phyloP scores from a whole-genome alignment of 2,329 filamentous ascomycete species.

The Ophiognomonia clavigignenti-juglandacearum region DNA sequence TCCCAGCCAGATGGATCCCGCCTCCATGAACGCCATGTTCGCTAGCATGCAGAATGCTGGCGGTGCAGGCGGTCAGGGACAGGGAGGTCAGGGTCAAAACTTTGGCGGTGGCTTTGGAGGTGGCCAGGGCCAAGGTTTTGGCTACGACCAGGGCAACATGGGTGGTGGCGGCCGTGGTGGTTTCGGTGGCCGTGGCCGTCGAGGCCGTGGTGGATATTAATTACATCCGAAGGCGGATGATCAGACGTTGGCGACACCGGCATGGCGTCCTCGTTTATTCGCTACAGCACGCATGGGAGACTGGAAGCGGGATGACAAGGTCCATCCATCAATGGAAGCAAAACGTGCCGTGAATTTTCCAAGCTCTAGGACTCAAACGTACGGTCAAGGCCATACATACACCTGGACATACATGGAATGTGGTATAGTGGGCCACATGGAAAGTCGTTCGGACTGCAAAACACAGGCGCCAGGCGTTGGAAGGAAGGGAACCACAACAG shows the following conservation, averaged over 20 bases:
- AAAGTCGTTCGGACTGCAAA: too few species aligned
- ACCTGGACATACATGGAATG: too few species aligned
- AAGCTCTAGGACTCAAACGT: too few species aligned
- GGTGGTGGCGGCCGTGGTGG: conserved; percentile 28
- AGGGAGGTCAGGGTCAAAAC: conserved; percentile 46
- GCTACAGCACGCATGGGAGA: too few species aligned
- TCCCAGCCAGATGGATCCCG: conserved; percentile 61
- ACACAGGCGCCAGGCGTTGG: too few species aligned
- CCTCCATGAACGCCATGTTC: conserved; percentile 55
- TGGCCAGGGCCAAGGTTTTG: conserved; percentile 47
- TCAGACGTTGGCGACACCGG: not conserved
- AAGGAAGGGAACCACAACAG: too few species aligned
- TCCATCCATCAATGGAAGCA: too few species aligned
- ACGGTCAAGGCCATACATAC: too few species aligned
- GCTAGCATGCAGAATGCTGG: conserved; percentile 48
- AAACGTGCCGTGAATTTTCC: too few species aligned
- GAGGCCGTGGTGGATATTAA: conserved; percentile 22
- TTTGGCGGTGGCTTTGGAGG: conserved; percentile 48
- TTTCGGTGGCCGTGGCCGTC: conserved; percentile 27
- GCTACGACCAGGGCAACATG: conserved; percentile 43
- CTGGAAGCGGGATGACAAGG: too few species aligned
- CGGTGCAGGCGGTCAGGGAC: conserved; percentile 34
- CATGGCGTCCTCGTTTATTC: too few species aligned
- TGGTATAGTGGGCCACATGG: too few species aligned
- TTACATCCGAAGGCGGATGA: not conserved